Conservation (phyloP, 768 basidiomycete species). For the Pleurotus pulmonarius region DNA sequence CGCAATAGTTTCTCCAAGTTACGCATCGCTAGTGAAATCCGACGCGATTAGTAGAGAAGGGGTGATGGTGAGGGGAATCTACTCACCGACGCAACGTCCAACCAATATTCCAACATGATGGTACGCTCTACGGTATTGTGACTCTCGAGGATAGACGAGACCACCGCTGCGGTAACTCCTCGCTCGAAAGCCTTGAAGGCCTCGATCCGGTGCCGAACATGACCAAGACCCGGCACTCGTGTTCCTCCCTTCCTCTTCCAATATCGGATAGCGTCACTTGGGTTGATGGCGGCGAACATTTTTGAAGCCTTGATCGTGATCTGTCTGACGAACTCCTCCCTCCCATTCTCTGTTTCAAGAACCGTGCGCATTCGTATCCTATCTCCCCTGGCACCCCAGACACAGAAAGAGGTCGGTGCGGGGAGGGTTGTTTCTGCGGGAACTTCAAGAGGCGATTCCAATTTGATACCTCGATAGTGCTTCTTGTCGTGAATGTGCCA, state of each 20-base stretch:
- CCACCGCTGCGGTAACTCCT: conserved; percentile 36
- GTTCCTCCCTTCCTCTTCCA: conserved; percentile 20
- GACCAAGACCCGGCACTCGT: conserved; percentile 10
- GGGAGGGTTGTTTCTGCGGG: conserved; percentile 8
- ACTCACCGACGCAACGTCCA: conserved; percentile 41
- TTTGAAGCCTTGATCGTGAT: conserved; percentile 34
- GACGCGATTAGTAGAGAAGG: background rate
- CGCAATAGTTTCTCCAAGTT: conserved; percentile 41
- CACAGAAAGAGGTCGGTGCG: conserved; percentile 16
- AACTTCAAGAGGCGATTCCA: background rate
- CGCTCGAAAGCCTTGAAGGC: conserved; percentile 31
- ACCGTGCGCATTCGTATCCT: conserved; percentile 23
- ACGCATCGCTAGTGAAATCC: conserved; percentile 35
- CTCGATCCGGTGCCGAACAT: conserved; percentile 22
- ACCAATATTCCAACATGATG: conserved; percentile 35
- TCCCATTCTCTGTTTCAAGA: conserved; percentile 32
- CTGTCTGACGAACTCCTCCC: conserved; percentile 42
- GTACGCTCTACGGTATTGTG: conserved; percentile 17
- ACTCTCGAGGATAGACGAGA: conserved; percentile 25
- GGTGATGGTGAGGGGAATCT: background rate
- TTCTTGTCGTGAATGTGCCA: conserved; percentile 8
- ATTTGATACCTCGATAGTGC: conserved; percentile 1
- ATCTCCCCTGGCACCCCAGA: conserved; percentile 10
- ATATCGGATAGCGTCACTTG: conserved; percentile 37
- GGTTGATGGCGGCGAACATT: conserved; percentile 34